These are phyloP conservation scores for Helenozyma baotianmanensis DNA, from an alignment of 805 yeast genomes.

Conservation along the genomic window DNA sequence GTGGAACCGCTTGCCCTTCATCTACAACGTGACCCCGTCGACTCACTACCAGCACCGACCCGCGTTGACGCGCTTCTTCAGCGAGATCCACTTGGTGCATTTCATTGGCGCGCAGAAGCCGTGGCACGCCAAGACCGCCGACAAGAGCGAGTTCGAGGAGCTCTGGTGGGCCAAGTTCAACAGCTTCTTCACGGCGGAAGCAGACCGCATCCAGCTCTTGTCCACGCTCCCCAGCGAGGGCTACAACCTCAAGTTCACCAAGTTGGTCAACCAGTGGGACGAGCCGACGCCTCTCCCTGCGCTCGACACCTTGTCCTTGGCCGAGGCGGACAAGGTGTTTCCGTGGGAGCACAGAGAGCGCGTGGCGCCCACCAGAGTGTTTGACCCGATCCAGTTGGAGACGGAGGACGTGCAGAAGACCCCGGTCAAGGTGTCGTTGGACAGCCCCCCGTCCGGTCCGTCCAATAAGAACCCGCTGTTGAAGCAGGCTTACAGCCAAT, in stretches of 20 bases:
- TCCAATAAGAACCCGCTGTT: conserved; percentile 1
- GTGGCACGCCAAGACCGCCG: conserved; percentile 2
- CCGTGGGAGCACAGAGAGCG: conserved; percentile 28
- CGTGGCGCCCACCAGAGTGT: conserved; percentile 22
- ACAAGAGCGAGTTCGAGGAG: conserved; percentile 15
- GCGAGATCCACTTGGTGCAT: conserved; percentile 3
- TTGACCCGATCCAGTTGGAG: conserved; percentile 5
- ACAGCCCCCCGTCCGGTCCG: conserved; percentile 1
- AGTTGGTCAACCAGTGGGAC: conserved; percentile 22
- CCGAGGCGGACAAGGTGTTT: conserved; percentile 15
- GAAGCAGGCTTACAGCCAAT: not conserved
- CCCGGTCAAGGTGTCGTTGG: conserved; percentile 1
- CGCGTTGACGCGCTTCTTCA: conserved; percentile 2
- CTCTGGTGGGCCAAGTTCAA: conserved; percentile 29
- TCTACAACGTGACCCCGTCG: conserved; percentile 6
- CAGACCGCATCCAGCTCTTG: conserved; percentile 5
- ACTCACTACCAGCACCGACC: conserved; percentile 4
- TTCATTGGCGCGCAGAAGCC: conserved; percentile 5
- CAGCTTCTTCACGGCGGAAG: conserved; percentile 14
- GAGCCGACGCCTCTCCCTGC: conserved; percentile 2
- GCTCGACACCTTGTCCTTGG: conserved; percentile 1
- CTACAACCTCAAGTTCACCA: conserved; percentile 16
- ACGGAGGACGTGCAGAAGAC: not conserved
- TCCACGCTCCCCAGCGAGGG: conserved; percentile 18
- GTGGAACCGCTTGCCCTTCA: conserved; percentile 5